Conservation (phyloP, 2,329 filamentous ascomycete genomes). For the Cercospora zeae-maydis region DNA sequence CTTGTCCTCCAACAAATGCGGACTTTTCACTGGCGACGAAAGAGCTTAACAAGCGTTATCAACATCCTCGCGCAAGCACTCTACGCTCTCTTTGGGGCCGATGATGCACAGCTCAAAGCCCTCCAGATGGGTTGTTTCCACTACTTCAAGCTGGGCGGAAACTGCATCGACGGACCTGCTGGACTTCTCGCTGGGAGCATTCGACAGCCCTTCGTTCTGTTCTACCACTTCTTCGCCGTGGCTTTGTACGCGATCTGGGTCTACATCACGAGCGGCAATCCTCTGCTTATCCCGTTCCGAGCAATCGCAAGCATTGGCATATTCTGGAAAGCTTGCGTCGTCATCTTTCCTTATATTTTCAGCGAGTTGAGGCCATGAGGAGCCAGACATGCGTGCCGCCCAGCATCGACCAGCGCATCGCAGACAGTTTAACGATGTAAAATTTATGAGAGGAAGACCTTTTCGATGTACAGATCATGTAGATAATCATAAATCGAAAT, state of each 20-base stretch:
- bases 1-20: constrained; percentile 66
- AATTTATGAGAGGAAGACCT: background rate
- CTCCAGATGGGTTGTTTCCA: constrained; percentile 87
- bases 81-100: constrained; percentile 84
- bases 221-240: constrained; percentile 92
- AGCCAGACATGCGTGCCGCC: background rate
- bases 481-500: background rate
- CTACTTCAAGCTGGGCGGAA: constrained; percentile 76
- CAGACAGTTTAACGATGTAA: background rate
- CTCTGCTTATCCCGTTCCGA: constrained; percentile 40
- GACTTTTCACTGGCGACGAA: constrained; percentile 82
- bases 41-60: constrained; percentile 78
- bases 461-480: background rate
- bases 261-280: constrained; percentile 48
- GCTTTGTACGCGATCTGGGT: constrained; percentile 84
- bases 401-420: background rate
- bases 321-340: constrained; percentile 49
- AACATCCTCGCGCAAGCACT: constrained; percentile 97
- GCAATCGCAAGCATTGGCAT: constrained; percentile 44
- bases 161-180: constrained; percentile 72
- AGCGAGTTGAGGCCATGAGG: constrained; percentile 35
- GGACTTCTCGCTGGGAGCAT: constrained; percentile 80
- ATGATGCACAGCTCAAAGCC: constrained; percentile 70
- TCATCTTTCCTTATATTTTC: constrained; percentile 53
- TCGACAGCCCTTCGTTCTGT: constrained; percentile 69